phyloP scores from a whole-genome alignment of 148 eudicot species.

The Cornus kousa region DNA sequence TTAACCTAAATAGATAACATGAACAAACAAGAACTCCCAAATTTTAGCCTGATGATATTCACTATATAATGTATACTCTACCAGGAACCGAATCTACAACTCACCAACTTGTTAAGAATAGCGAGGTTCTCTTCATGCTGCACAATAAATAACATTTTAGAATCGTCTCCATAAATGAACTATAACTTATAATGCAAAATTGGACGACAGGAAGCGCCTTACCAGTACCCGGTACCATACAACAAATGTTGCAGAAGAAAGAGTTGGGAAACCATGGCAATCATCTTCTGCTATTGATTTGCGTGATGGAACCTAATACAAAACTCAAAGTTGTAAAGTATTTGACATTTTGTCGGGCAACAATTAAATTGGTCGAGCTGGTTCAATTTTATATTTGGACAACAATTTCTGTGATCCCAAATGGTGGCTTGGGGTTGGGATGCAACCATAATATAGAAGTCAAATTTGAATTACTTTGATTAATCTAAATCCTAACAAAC shows the following conservation, averaged over 20 bases:
- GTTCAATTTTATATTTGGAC: not conserved
- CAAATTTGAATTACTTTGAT: not conserved
- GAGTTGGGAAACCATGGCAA: slow-evolving; percentile 39
- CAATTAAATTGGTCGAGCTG: not conserved
- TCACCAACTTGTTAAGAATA: slow-evolving; percentile 50
- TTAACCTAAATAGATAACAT: slow-evolving; percentile 36
- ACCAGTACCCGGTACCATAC: slow-evolving; percentile 62
- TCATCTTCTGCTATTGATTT: slow-evolving; percentile 29
- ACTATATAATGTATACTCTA: not conserved
- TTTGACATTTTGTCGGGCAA: not conserved
- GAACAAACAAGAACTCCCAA: not conserved
- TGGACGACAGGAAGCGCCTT: slow-evolving; percentile 13
- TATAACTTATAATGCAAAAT: not conserved
- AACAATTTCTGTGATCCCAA: not conserved
- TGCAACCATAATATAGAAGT: not conserved
- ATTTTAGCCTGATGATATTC: not conserved
- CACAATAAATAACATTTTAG: slow-evolving; percentile 13
- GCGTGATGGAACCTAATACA: slow-evolving; percentile 31
- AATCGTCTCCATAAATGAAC: slow-evolving; percentile 3
- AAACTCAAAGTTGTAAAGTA: not conserved
- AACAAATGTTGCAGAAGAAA: slow-evolving; percentile 44
- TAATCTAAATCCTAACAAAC: not conserved
- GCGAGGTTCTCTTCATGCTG: slow-evolving; percentile 63
- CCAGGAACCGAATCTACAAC: slow-evolving; percentile 8
- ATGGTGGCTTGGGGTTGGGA: not conserved